phyloP scores from a whole-genome alignment of 2,329 filamentous ascomycete genomes.

The Nothophoma quercina region DNA sequence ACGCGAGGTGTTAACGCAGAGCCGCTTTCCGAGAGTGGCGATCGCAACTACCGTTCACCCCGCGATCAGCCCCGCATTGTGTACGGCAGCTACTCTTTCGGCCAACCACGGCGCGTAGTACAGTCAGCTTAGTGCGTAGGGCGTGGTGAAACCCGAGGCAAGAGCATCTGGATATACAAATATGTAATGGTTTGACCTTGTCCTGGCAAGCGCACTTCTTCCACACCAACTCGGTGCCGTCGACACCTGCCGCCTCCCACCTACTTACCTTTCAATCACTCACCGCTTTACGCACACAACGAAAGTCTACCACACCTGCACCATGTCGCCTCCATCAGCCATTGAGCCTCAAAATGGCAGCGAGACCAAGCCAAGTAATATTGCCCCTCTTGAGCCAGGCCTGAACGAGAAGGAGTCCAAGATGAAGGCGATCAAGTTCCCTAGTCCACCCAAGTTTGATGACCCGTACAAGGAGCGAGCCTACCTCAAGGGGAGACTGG shows the following conservation, averaged over 20 bases:
- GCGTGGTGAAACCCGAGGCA: slow-evolving; percentile 14
- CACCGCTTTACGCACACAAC: too few species aligned
- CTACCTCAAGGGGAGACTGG: slow-evolving; percentile 49
- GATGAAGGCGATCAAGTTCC: slow-evolving; percentile 34
- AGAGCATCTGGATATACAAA: neutral
- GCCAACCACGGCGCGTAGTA: slow-evolving; percentile 11
- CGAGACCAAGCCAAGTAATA: slow-evolving; percentile 36
- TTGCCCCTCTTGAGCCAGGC: slow-evolving; percentile 44
- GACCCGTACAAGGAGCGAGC: slow-evolving; percentile 48
- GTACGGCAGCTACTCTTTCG: neutral
- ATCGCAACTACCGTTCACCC: slow-evolving; percentile 11
- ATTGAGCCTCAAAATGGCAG: slow-evolving; percentile 36
- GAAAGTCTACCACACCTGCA: neutral
- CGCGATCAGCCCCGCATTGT: slow-evolving; percentile 14
- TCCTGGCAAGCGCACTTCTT: neutral
- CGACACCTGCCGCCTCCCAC: neutral
- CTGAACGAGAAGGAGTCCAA: slow-evolving; percentile 37
- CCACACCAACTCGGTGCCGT: neutral
- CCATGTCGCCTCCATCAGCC: slow-evolving; percentile 45
- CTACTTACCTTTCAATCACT: neutral
- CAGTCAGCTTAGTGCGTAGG: slow-evolving; percentile 9
- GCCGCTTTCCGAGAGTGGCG: slow-evolving; percentile 9
- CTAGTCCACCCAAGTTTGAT: slow-evolving; percentile 46
- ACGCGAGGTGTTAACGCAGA: neutral
- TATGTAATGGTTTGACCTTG: neutral